Percentiles rank a stretch among this genome's conserved stretches.
Evolutionary conservation across 352 stramenopile species (phyloP).

Genomic region (Phytophthora pisi): DNA sequence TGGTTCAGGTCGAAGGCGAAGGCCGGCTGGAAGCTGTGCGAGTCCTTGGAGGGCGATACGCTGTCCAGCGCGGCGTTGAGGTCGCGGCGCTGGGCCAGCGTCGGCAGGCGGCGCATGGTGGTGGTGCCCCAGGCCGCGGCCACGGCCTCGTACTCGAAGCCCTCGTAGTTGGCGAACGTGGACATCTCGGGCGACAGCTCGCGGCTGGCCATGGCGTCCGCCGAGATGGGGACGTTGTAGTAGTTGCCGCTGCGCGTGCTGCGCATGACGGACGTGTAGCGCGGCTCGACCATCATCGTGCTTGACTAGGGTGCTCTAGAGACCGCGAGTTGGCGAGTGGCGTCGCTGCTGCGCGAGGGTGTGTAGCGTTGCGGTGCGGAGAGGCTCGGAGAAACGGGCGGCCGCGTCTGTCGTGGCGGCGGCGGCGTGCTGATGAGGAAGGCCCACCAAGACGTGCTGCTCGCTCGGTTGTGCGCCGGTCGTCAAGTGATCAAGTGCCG

Average conservation of each 20-base stretch:
- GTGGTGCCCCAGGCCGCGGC: conserved; percentile 48
- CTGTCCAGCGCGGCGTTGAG: conserved; percentile 51
- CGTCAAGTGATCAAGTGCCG: conserved; percentile 37
- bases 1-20: conserved; percentile 67
- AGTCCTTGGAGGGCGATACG: conserved; percentile 36
- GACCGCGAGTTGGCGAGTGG: conserved; percentile 27
- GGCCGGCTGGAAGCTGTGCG: conserved; percentile 46
- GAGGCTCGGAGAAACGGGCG: conserved; percentile 4
- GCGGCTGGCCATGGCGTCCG: conserved; percentile 20
- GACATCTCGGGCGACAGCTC: conserved; percentile 24
- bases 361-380: conserved; percentile 15
- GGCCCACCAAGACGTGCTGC: conserved; percentile 27
- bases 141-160: conserved; percentile 31
- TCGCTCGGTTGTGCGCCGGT: conserved; percentile 19
- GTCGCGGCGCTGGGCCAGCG: conserved; percentile 36
- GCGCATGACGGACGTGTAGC: conserved; percentile 59
- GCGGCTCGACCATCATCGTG: conserved; percentile 47
- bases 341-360: background rate
- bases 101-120: conserved; percentile 47
- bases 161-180: conserved; percentile 28
- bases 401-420: conserved; percentile 23
- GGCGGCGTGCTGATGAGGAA: background rate
- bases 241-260: conserved; percentile 66
- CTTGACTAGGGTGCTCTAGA: conserved; percentile 19
- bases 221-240: conserved; percentile 57